Evolutionary conservation across 208 protist genomes (phyloP).

Genomic region (Acanthamoeba polyphaga): DNA sequence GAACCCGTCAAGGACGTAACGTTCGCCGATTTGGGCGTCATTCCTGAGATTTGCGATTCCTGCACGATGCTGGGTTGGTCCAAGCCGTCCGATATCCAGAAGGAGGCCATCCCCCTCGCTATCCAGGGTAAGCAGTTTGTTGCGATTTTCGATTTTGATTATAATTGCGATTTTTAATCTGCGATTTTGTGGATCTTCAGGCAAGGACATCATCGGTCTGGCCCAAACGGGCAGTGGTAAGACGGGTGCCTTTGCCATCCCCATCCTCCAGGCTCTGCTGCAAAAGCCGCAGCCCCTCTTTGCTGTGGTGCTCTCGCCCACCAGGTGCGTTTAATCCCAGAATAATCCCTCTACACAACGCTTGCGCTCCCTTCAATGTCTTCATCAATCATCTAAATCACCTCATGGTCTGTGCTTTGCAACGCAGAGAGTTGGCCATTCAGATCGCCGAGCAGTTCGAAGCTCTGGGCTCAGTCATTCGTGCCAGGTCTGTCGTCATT

Average conservation of each 20-base stretch:
- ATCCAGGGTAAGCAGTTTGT: slow-evolving; percentile 86
- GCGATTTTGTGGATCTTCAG: background rate
- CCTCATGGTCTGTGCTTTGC: too few relatives aligned
- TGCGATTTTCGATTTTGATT: background rate
- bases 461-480: slow-evolving; percentile 87
- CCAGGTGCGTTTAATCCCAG: slow-evolving; percentile 86
- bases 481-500: slow-evolving; percentile 80
- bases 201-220: slow-evolving; percentile 96
- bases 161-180: background rate
- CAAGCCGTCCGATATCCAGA: slow-evolving; percentile 97
- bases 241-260: slow-evolving; percentile 98
- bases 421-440: slow-evolving; percentile 95
- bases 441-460: slow-evolving; percentile 96
- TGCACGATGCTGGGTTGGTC: slow-evolving; percentile 94
- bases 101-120: slow-evolving; percentile 95
- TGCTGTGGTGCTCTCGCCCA: slow-evolving; percentile 96
- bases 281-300: slow-evolving; percentile 94
- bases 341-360: background rate
- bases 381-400: too few relatives aligned
- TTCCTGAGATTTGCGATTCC: slow-evolving; percentile 93
- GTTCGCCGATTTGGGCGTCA: slow-evolving; percentile 95
- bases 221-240: slow-evolving; percentile 99
- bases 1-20: slow-evolving; percentile 32
- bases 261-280: slow-evolving; percentile 98
- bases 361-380: too few relatives aligned